Base-by-base conservation (phyloP, 2,329 filamentous ascomycete genomes). In the Pseudogymnoascus sp. region DNA sequence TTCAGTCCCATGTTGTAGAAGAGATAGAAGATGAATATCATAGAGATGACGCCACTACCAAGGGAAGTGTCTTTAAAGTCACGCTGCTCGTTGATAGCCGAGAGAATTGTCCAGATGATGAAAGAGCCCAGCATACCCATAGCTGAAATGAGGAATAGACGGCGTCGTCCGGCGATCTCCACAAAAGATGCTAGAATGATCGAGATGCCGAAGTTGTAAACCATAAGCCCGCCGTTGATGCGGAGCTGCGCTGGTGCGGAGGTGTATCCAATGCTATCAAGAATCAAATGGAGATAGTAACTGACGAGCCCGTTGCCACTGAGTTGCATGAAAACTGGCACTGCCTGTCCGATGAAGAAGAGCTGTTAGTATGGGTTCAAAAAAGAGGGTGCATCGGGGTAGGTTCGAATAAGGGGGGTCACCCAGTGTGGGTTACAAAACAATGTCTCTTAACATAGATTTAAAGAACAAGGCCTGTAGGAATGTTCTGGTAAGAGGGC, bases 21-120 rank as follows among this genome's bases (percentile, higher is more conserved):
- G n/a, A 57, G 50, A 44, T 72, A 73, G 65, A 73, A 76, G 8
- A 76, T 60, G 62, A 76, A 76, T 17, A 76, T 71, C 63, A 76
- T 72, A 0, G 74, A 72, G 13, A 76, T 69, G 1, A 75, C 74
- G 1, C 73, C 72, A 47, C 72, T 67, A 0, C 70, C 72, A 0
- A 72, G 71, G 4, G 71, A 64, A 23, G 66, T 66, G 10, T 59
- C 65, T 21, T 3, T 4, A 5, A 57, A 57, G 9, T 36, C 40
- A 0, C 64, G 67, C 11, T 67, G 60, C 3, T 63, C 65, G 60
- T 69, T 69, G 13, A 65, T 62, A 1, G 64, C 67, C 1, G 66
- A 69, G 8, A 66, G 65, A 15, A 66, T 60, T 7, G 68, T 70
- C 42, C 68, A 68, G 33, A 70, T 59, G 35, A 64, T 68, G 57